Conservation (phyloP, 371 early-diverging fungal genomes). For the Funneliformis caledonium region DNA sequence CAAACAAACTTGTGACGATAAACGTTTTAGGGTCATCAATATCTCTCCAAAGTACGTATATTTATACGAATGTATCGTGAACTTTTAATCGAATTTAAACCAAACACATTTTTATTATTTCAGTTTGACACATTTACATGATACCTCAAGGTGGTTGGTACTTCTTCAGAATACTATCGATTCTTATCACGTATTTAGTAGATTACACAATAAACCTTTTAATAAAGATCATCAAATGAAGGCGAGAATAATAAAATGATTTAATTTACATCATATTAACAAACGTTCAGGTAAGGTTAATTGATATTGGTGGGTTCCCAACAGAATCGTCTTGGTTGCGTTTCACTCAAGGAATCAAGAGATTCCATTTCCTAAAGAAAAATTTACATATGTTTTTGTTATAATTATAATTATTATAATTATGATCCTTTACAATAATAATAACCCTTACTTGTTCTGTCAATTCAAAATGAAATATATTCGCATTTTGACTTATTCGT, state of each 20-base stretch:
- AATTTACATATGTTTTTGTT: not conserved
- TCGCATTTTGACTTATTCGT: constrained; percentile 56
- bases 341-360: constrained; percentile 55
- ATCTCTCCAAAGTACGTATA: not conserved
- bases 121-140: not conserved
- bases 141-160: not conserved
- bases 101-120: not conserved
- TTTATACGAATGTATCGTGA: not conserved
- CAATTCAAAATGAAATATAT: constrained; percentile 52
- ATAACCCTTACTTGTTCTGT: constrained; percentile 44
- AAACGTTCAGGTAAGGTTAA: not conserved
- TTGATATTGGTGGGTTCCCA: constrained; percentile 63
- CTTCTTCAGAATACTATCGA: not conserved
- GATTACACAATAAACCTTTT: not conserved
- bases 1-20: not conserved
- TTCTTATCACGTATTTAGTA: not conserved
- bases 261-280: not conserved
- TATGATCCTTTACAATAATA: not conserved
- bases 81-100: not conserved
- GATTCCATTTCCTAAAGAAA: constrained; percentile 57
- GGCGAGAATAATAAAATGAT: not conserved
- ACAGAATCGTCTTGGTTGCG: constrained; percentile 62
- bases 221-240: not conserved
- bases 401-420: not conserved
- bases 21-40: not conserved